Base-by-base conservation (phyloP, 2,329 filamentous ascomycete species). In the Leptographium wingfieldii region DNA sequence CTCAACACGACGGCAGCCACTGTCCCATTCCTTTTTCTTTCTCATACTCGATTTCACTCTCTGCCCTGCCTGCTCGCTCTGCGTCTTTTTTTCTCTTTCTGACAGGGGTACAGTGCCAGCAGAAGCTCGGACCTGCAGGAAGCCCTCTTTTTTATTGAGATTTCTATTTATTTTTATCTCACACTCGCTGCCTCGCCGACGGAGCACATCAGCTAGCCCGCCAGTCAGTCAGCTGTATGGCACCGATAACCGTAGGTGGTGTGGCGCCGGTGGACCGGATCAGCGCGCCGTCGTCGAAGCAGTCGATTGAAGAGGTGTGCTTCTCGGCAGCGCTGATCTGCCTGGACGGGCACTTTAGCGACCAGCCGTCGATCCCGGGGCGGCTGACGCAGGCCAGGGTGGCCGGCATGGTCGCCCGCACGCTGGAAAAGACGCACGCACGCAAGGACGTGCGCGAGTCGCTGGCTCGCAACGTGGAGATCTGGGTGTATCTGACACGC, bases 401-500 rank as follows among this genome's bases (percentile, higher is more conserved):
- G 56, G 78, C 74, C 63, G 76, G 76, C 59, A 82, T 85, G 73
- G 74, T 86, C 55, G 75, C 78, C 3, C 81, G 77, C 67, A 85
- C 82, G 1, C 69, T 86, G 48, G 83, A 86, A 65, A 84, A 84
- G 72, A 86, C 83, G 3, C 81, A 85, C 64, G 81, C 78, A 1
- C 76, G 80, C 27, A 77, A 81, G 60, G 80, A 83, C 62, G 80
- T 83, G 40, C 76, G 83, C 80, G 83, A 85, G 68, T 75, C 77
- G 3, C 71, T 86, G 48, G 82, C 82, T 5, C 78, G 78, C 62
- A 86, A 86, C 64, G 79, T 86, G 33, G 79, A 80, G 63, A 80
- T 86, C 60, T 86, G 83, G 83, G 80, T 85, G 65, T 84, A 82
- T 73, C 73, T 86, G 61, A 80, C 81, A 33, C 77, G 78, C 61